Evolutionary conservation across 2,329 filamentous ascomycete species (phyloP), one percentile per base, ranked within the genome.

Genomic region (Colletotrichum tanaceti): DNA sequence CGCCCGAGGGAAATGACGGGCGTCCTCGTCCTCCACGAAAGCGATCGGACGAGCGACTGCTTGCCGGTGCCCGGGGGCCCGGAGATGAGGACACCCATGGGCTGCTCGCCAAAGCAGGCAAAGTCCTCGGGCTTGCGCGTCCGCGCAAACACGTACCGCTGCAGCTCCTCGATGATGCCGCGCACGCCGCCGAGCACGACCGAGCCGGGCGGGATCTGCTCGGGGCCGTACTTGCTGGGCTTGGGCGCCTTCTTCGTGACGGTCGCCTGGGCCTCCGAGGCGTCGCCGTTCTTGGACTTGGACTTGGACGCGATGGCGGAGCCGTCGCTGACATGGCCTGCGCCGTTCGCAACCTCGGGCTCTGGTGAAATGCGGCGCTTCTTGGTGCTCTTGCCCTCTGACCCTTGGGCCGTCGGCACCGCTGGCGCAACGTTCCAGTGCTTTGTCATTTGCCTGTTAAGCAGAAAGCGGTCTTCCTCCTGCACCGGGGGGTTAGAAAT

Each of bases 31-130:
- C 89, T 87, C 2, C 91, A 89, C 1, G 93, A 93, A 71, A 93
- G 89, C 1, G 90, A 91, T 73, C 91, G 88, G 7, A 93, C 89
- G 54, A 95, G 86, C 77, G 93, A 90, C 0, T 90, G 93, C 77
- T 97, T 96, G 71, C 93, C 93, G 71, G 91, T 93, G 20, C 93
- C 93, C 1, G 91, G 88, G 0, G 93, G 93, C 0, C 93, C 93
- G 73, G 94, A 91, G 1, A 97, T 80, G 3, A 96, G 79, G 18
- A 96, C 88, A 58, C 92, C 92, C 32, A 89, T 85, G 3, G 90
- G 89, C 43, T 65, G 60, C 35, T 70, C 60, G 20, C 63, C 66
- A 16, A 59, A 70, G 49, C 46, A 46, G 2, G 38, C 24, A 52
- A 60, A 66, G 7, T 69, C 62, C 24, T 67, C 65, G 3, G 69